Evolutionary conservation across 169 alveolate species (phyloP), one percentile per base, ranked within the genome.

Genomic region (Cryptosporidium baileyi): DNA sequence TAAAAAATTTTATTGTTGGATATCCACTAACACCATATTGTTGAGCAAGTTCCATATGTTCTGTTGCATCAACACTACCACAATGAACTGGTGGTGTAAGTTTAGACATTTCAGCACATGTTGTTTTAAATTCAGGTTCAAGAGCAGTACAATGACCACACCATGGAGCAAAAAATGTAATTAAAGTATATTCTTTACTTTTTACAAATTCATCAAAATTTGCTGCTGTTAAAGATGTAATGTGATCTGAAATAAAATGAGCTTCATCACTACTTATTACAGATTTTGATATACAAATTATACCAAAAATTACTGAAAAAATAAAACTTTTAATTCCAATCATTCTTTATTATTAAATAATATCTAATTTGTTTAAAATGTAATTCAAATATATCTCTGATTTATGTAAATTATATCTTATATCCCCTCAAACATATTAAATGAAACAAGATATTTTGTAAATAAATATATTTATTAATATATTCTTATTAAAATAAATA

Each of bases 111-210:
- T 74, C 90, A 8, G 96, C 96, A 28, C 96, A 96, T 74, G 92
- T 92, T 60, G 93, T 93, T 60, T 93, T 89, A 80, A 93, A 96
- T 51, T 94, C 95, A 11, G 99, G 98, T 80, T 96, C 97, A 30
- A 96, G 90, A 67, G 93, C 91, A 81, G 95, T 93, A 90, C 99
- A 96, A 80, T 95, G 97, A n/a, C 96, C 96, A 65, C 94, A 89
- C 98, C 98, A 96, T 11, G 98, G 98, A 36, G 99, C 98, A 81
- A 95, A 96, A 88, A 94, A 96, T 65, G 95, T 93, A 24, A 95
- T 96, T 61, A 95, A 89, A 43, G 95, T 89, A 82, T 91, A 79
- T 24, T 90, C 94, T 62, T 91, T 89, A 44, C 85, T 89, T 36
- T 62, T 65, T 24, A 96, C 89, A 54, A 92, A 94, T 6, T 91